Evolutionary conservation across 23 red algal genomes (phyloP), one percentile per base, ranked within the genome.

Genomic region (Gracilaria gracilis): DNA sequence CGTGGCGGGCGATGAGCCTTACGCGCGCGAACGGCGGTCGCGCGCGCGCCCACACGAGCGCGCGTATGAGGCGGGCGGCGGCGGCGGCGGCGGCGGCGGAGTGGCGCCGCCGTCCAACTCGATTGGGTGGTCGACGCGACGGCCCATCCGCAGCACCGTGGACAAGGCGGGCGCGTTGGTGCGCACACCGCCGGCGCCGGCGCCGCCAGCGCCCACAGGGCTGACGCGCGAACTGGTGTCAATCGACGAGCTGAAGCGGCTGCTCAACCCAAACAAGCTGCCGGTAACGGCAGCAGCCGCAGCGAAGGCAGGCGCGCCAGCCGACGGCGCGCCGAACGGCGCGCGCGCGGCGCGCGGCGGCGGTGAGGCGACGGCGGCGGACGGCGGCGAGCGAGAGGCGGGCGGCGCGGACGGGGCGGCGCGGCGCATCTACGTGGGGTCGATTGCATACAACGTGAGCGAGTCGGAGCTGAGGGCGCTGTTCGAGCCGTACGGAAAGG

Each of bases 381-480:
- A 25, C 32, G 87, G 25, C 21, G 31, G 9, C 21, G 36, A 5
- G n/a, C n/a, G n/a, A n/a, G n/a, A n/a, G n/a, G n/a, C n/a, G 7
- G 76, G 57, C 25, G 35, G 51, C 51, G 51, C 9, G 9, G 17
- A 19, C 51, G 51, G 16, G 9, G 51, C 51, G 17, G 9, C 23
- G 13, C 47, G 34, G 17, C 74, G 86, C 31, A 15, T 96, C 33
- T 96, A 92, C 57, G 88, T 96, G 0, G 94, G 94, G 2, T 91
- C 87, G 9, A 59, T 96, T n/a, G 71, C 86, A 2, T 65, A 61
- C 20, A n/a, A 55, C 21, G 36, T 92, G 17, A 57, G 44, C 47
- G 88, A 96, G 55, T 80, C 80, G 34, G 94, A 96, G 23, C 55
- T 96, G 24, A 34, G 58, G 6, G 75, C 79, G 16, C 27, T 96